Evolutionary conservation across 2,329 filamentous ascomycete genomes (phyloP).

Genomic region (Fusarium brevicatenulatum): DNA sequence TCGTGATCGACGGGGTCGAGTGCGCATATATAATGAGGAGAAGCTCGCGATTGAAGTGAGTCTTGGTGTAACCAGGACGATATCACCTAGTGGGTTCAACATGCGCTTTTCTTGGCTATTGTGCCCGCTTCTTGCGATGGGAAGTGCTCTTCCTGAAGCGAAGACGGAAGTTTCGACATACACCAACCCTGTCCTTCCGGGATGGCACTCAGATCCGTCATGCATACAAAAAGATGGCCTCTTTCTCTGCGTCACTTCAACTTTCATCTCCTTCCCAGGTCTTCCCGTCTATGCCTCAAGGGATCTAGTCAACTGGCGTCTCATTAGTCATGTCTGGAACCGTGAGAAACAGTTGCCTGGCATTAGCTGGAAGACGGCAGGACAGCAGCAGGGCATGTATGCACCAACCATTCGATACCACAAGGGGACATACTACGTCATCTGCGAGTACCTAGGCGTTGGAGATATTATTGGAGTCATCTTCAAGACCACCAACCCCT

Average conservation of each 20-base stretch:
- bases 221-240: conserved; percentile 57
- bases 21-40: neutral
- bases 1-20: neutral
- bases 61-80: too few relatives aligned
- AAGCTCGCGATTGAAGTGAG: too few relatives aligned
- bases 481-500: conserved; percentile 34
- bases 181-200: conserved; percentile 59
- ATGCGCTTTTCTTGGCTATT: conserved; percentile 6
- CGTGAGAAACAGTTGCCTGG: conserved; percentile 55
- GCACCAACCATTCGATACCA: conserved; percentile 58
- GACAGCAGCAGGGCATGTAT: conserved; percentile 56
- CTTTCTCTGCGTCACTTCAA: conserved; percentile 63
- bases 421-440: conserved; percentile 55
- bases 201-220: conserved; percentile 61
- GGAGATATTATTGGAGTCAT: conserved; percentile 22
- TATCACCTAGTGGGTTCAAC: neutral
- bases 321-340: conserved; percentile 53
- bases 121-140: neutral
- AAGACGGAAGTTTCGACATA: neutral
- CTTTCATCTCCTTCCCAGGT: conserved; percentile 63
- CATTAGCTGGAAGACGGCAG: conserved; percentile 43
- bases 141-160: neutral
- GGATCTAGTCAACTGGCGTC: conserved; percentile 61
- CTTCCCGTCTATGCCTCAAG: conserved; percentile 63
- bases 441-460: conserved; percentile 23